These are phyloP conservation scores for Calendula officinalis DNA, from an alignment of 129 eudicot genomes.

Conservation along the genomic window DNA sequence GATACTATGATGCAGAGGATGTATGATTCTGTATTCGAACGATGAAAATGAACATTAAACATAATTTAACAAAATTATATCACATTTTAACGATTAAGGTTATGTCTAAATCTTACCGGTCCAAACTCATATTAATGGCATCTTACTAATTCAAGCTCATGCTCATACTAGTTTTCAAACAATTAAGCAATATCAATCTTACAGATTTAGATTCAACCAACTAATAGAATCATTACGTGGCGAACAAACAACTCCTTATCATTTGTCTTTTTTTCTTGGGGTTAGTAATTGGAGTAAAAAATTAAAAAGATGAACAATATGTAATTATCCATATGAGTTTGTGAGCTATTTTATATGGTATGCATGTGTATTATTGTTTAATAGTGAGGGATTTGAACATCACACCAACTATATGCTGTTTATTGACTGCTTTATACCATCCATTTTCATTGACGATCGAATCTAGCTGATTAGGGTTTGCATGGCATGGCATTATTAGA, in stretches of 20 bases:
- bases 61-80: no score
- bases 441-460: neutral
- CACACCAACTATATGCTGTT: constrained; percentile 16
- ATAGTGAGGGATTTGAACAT: constrained; percentile 27
- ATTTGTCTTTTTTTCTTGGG: neutral
- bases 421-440: constrained; percentile 3
- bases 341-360: neutral
- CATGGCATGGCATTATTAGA: constrained; percentile 16
- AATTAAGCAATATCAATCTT: no score
- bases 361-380: constrained; percentile 12
- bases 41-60: no score
- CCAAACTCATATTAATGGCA: no score
- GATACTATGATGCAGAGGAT: no score
- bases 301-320: constrained; percentile 5
- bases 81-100: no score
- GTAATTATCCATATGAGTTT: neutral
- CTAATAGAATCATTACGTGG: neutral
- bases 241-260: neutral
- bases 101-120: no score
- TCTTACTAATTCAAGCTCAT: no score
- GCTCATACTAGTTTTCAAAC: no score
- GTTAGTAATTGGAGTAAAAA: constrained; percentile 10
- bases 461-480: neutral
- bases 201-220: neutral
- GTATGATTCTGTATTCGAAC: no score